Evolutionary conservation across 192 early-diverging fungal species (phyloP).

Genomic region (Cladochytrium replicatum): DNA sequence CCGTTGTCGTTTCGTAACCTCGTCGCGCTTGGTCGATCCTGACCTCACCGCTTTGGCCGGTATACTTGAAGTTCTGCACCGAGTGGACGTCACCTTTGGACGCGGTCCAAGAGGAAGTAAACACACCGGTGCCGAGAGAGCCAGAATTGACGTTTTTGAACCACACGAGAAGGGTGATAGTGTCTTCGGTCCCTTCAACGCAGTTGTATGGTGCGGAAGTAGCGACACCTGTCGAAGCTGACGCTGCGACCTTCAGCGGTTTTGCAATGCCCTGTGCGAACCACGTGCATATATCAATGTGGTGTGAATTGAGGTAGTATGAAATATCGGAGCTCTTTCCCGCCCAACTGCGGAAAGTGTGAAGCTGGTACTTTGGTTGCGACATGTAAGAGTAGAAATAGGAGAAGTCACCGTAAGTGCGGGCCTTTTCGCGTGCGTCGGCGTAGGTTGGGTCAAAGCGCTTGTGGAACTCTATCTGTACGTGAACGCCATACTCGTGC

Average conservation of each 20-base stretch:
- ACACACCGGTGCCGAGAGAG: conserved; percentile 26
- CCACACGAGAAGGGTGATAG: conserved; percentile 30
- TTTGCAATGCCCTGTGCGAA: conserved; percentile 15
- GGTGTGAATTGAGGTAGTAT: conserved; percentile 34
- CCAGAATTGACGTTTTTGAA: conserved; percentile 20
- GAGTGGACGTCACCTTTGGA: conserved; percentile 34
- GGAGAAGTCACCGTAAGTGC: conserved; percentile 27
- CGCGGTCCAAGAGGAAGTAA: conserved; percentile 38
- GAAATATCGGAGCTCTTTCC: conserved; percentile 31
- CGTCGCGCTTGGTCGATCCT: conserved; percentile 35
- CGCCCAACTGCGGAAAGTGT: conserved; percentile 31
- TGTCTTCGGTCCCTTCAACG: conserved; percentile 31
- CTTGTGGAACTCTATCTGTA: conserved; percentile 34
- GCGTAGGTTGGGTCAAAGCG: conserved; percentile 37
- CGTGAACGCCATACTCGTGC: conserved; percentile 22
- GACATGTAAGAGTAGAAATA: conserved; percentile 32
- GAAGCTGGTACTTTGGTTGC: conserved; percentile 30
- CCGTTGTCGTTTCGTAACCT: conserved; percentile 30
- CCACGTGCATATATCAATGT: conserved; percentile 34
- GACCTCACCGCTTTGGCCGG: conserved; percentile 32
- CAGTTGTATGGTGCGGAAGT: conserved; percentile 19
- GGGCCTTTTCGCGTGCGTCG: conserved; percentile 22
- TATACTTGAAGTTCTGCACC: conserved; percentile 33
- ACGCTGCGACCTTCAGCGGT: conserved; percentile 22
- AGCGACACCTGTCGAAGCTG: conserved; percentile 28